Percentiles rank a stretch among this genome's conserved stretches.
phyloP scores from a whole-genome alignment of 805 yeast genomes.

The Wickerhamomyces sydowiorum region DNA sequence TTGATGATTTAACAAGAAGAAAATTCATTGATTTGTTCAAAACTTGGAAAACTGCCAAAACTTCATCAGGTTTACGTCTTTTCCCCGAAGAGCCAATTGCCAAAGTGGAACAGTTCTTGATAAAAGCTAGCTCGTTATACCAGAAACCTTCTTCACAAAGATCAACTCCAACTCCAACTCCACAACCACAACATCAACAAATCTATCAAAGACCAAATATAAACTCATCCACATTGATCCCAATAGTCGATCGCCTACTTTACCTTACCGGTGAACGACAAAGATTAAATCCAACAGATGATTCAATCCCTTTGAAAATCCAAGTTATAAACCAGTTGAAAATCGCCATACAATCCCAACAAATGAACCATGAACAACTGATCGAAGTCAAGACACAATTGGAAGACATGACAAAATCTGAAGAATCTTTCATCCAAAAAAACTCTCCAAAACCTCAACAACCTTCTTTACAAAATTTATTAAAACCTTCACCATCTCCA shows the following conservation, averaged over 20 bases:
- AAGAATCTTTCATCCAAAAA: constrained; percentile 29
- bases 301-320: constrained; percentile 22
- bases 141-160: constrained; percentile 13
- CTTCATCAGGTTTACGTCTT: constrained; percentile 58
- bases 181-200: constrained; percentile 8
- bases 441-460: constrained; percentile 21
- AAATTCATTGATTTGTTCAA: constrained; percentile 73
- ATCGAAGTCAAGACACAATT: constrained; percentile 33
- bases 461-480: constrained; percentile 3
- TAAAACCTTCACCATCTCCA: constrained; percentile 3
- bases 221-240: constrained; percentile 21
- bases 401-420: constrained; percentile 27
- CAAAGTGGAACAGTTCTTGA: constrained; percentile 68
- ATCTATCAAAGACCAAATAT: not conserved
- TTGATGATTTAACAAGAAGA: constrained; percentile 66
- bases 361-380: constrained; percentile 25
- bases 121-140: constrained; percentile 47
- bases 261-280: constrained; percentile 28
- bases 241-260: constrained; percentile 29
- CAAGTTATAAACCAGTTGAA: constrained; percentile 30
- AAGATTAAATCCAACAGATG: constrained; percentile 26
- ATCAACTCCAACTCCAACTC: constrained; percentile 8
- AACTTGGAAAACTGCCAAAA: constrained; percentile 77
- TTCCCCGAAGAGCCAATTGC: constrained; percentile 68
- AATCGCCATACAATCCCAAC: constrained; percentile 27